Evolutionary conservation across 1,139 yeast species (phyloP).

Genomic region (Yamadazyma pseudoaaseri): DNA sequence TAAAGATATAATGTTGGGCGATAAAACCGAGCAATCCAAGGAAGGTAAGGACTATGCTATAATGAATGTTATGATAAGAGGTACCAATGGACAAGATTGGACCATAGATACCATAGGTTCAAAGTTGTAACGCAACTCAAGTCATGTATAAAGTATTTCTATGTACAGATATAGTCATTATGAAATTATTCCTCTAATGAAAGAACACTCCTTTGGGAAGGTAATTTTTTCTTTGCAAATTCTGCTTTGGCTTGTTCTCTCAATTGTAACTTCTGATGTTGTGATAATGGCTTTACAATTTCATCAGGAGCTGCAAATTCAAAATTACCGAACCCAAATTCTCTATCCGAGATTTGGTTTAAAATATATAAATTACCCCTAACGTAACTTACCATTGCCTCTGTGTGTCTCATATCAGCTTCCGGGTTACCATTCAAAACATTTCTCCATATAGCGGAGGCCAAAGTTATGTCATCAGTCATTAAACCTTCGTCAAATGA

Average conservation of each 20-base stretch:
- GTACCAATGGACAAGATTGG: constrained; percentile 42
- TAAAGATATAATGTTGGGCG: constrained; percentile 51
- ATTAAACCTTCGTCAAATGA: constrained; percentile 92
- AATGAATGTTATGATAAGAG: constrained; percentile 61
- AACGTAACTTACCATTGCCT: constrained; percentile 82
- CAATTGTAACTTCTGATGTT: constrained; percentile 53
- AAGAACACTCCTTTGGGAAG: constrained; percentile 62
- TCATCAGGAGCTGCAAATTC: constrained; percentile 83
- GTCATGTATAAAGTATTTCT: constrained; percentile 3
- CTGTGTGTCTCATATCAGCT: constrained; percentile 79
- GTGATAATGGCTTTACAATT: constrained; percentile 69
- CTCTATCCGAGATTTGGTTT: constrained; percentile 82
- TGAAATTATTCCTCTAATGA: constrained; percentile 52
- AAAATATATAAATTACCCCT: constrained; percentile 87
- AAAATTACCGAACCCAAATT: constrained; percentile 88
- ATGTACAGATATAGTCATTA: constrained; percentile 4
- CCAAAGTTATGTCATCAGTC: constrained; percentile 80
- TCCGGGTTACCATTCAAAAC: constrained; percentile 83
- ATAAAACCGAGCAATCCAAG: constrained; percentile 26
- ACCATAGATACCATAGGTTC: constrained; percentile 18
- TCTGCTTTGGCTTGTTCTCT: constrained; percentile 39
- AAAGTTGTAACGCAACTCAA: constrained; percentile 13
- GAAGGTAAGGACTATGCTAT: constrained; percentile 50
- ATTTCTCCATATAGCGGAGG: constrained; percentile 90
- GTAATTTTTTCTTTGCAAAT: constrained; percentile 43